phyloP scores from a whole-genome alignment of 192 early-diverging fungal genomes.

The Lunasporangiospora selenospora region DNA sequence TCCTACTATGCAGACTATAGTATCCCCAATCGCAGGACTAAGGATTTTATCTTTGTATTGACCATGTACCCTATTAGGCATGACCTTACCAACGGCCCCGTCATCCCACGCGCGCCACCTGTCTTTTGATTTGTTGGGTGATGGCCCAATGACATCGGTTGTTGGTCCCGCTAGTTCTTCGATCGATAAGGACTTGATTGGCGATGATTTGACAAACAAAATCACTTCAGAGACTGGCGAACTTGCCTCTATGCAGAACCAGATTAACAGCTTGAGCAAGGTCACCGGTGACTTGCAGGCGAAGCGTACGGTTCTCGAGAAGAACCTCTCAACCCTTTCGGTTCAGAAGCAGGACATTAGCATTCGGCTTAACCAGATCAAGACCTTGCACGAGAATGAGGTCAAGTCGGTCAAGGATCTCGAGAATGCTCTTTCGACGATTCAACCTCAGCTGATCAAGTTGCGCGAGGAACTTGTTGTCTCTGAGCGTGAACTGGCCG shows the following conservation, averaged over 20 bases:
- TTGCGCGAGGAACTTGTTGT: constrained; percentile 55
- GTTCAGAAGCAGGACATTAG: constrained; percentile 70
- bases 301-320: constrained; percentile 61
- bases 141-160: constrained; percentile 17
- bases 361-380: constrained; percentile 59
- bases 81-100: too few species aligned
- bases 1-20: too few species aligned
- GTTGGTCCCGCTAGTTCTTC: not conserved
- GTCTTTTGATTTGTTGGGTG: constrained; percentile 43
- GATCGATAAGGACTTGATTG: constrained; percentile 54
- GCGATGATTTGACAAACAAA: constrained; percentile 50
- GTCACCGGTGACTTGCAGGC: constrained; percentile 60
- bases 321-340: constrained; percentile 61
- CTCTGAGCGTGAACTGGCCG: constrained; percentile 54
- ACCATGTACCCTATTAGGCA: too few species aligned
- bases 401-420: constrained; percentile 60
- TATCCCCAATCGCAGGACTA: too few species aligned
- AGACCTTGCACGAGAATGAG: constrained; percentile 68
- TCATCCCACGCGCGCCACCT: too few species aligned
- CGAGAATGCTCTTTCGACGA: constrained; percentile 57
- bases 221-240: constrained; percentile 67
- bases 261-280: constrained; percentile 59
- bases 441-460: constrained; percentile 50
- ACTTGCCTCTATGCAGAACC: constrained; percentile 63
- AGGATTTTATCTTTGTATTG: too few species aligned